Evolutionary conservation across 192 early-diverging fungal genomes (phyloP), one percentile per base, ranked within the genome.

Genomic region (Thamnidium elegans): DNA sequence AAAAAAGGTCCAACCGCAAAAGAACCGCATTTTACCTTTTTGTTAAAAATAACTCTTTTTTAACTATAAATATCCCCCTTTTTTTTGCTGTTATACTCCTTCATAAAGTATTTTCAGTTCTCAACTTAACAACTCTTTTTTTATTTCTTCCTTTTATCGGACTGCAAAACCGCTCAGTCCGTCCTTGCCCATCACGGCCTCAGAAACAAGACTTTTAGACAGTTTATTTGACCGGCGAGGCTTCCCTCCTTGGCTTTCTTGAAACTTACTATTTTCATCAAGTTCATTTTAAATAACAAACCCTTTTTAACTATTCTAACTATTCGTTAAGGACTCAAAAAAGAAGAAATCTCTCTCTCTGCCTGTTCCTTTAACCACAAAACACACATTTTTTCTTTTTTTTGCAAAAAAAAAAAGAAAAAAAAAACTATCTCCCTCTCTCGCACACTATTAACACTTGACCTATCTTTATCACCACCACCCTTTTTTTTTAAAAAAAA

Each of bases 141-240:
- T 44, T 50, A 42, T 50, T 43, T 31, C 60, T 50, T 42, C 23
- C 39, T 54, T 47, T 60, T 48, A 55, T 53, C 68, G 62, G 68
- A 58, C 69, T 72, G 62, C 63, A 46, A 56, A 47, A 55, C 26
- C 48, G 58, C 26, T 36, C 58, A 60, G 67, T 73, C 63, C 64
- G 62, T 43, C 59, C 63, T 47, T 58, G 59, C 61, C 71, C 58
- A 70, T 72, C 71, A 65, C 67, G 63, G 32, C 59, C 62, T 65
- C 70, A 67, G 61, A 62, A 74, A 73, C 59, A 67, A 72, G 50
- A 61, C 59, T 61, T 47, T 50, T 66, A 54, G 69, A 74, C 32
- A 78, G 55, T 50, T 66, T 69, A 56, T 66, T 71, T 62, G 42
- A 67, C 60, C 66, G 34, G 52, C 67, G 68, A 66, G 71, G 68